phyloP scores from a whole-genome alignment of 345 rosid species.

The Eucalyptus sp. region DNA sequence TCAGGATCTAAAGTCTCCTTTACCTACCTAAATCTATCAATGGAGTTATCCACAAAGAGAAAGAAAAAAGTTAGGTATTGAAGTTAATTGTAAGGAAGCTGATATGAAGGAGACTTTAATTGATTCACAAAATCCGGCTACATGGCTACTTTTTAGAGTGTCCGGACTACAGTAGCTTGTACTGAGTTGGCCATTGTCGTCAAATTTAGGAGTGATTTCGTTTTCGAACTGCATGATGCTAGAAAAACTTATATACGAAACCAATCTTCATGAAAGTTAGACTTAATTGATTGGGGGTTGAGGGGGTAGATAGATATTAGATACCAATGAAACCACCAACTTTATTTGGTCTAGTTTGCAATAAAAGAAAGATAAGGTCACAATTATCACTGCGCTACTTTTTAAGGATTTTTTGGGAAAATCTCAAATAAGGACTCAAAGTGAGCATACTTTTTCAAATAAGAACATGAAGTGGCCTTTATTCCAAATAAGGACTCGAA shows the following conservation, averaged over 20 bases:
- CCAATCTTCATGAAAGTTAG: not conserved
- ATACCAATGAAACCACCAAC: not conserved
- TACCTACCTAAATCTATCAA: not conserved
- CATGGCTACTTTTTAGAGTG: not conserved
- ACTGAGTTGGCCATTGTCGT: not conserved
- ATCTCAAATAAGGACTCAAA: no score
- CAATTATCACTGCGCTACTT: accelerated
- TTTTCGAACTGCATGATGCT: not conserved
- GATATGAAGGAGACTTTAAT: not conserved
- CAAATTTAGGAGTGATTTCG: not conserved
- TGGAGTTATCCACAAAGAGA: not conserved
- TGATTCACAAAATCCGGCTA: not conserved
- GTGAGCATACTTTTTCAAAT: no score
- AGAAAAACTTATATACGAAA: not conserved
- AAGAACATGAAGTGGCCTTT: no score
- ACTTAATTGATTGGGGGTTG: not conserved
- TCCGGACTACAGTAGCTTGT: not conserved
- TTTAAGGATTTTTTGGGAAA: no score
- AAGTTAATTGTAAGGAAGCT: not conserved
- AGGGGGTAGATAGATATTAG: not conserved
- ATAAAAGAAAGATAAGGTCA: not conserved
- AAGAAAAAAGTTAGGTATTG: not conserved
- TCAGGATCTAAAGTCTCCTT: not conserved
- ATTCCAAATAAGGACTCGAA: no score
- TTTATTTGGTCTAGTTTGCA: not conserved